Base-by-base conservation (phyloP, 176 grass and related monocot genomes). In the Oryza brachyantha region DNA sequence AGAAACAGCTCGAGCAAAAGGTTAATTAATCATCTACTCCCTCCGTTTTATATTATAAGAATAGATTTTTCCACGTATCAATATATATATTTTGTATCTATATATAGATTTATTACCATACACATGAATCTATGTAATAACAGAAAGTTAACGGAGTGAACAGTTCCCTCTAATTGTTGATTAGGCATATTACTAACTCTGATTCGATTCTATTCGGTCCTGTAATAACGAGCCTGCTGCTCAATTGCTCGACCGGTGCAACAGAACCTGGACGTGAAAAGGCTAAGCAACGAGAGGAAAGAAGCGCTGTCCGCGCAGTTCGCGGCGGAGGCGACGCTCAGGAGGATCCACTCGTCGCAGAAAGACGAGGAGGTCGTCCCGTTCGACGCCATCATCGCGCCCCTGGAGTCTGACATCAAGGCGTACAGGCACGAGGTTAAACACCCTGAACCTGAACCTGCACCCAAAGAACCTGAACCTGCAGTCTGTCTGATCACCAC, bases 1-100 rank as follows among this genome's bases (percentile, higher is more conserved):
- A 98, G 84, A 88, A 90, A 28, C 92, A 91, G 78, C 83, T 98
- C 35, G 89, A 98, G 36, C 81, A 94, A 24, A 98, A 93, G 96
- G 92, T 94, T 27, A n/a, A 7, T 57, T 57, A 57, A 8, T 24
- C 21, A 57, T 3, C 8, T 7, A 38, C 1, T 7, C 8, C 37
- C 6, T 32, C 31, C 2, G 4, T 32, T 32, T n/a, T n/a, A n/a
- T n/a, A n/a, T n/a, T n/a, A n/a, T n/a, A n/a, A n/a, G n/a, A n/a
- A n/a, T n/a, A n/a, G n/a, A n/a, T n/a, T n/a, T n/a, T n/a, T n/a
- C n/a, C n/a, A n/a, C n/a, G n/a, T n/a, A n/a, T n/a, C n/a, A n/a
- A n/a, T n/a, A n/a, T n/a, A n/a, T n/a, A n/a, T n/a, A n/a, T n/a
- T n/a, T n/a, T n/a, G n/a, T n/a, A n/a, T n/a, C n/a, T n/a, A n/a